Conservation (phyloP, 208 protist species). For the Wallacemonas sp. region DNA sequence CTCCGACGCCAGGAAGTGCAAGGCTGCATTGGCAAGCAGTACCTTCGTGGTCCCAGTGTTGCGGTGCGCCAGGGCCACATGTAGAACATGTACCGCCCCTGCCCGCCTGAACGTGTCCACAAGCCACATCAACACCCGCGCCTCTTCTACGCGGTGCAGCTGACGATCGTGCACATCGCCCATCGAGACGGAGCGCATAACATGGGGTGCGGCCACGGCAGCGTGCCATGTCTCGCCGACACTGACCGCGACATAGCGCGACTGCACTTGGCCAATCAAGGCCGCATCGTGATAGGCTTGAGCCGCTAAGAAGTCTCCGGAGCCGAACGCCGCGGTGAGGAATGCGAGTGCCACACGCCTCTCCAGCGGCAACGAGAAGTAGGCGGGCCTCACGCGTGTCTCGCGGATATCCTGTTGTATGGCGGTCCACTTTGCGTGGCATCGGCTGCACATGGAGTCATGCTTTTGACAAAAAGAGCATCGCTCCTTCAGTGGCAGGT, state of each 20-base stretch:
- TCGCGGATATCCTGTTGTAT: conserved; percentile 19
- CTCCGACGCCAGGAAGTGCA: conserved; percentile 18
- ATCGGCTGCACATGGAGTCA: conserved; percentile 56
- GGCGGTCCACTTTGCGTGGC: conserved; percentile 40
- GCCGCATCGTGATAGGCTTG: conserved; percentile 29
- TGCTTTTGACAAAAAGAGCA: conserved; percentile 55
- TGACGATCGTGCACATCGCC: too few relatives aligned
- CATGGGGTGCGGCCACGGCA: background rate
- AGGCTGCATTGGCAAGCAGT: conserved; percentile 11
- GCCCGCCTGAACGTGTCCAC: conserved; percentile 7
- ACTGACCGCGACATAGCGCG: conserved; percentile 1
- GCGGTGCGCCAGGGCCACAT: conserved; percentile 26
- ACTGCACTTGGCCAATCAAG: conserved; percentile 5
- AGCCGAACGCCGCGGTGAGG: conserved; percentile 37
- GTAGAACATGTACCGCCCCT: conserved; percentile 27
- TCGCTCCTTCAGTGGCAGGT: conserved; percentile 42
- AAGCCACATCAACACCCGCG: background rate
- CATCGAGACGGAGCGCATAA: too few relatives aligned
- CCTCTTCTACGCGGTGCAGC: too few relatives aligned
- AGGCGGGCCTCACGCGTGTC: conserved; percentile 13
- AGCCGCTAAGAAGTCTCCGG: conserved; percentile 35
- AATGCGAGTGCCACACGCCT: conserved; percentile 27
- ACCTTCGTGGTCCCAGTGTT: conserved; percentile 13
- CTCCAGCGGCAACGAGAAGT: conserved; percentile 26
- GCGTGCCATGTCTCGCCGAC: background rate